Evolutionary conservation across 2,329 filamentous ascomycete genomes (phyloP).

Genomic region (Cordyceps javanica): DNA sequence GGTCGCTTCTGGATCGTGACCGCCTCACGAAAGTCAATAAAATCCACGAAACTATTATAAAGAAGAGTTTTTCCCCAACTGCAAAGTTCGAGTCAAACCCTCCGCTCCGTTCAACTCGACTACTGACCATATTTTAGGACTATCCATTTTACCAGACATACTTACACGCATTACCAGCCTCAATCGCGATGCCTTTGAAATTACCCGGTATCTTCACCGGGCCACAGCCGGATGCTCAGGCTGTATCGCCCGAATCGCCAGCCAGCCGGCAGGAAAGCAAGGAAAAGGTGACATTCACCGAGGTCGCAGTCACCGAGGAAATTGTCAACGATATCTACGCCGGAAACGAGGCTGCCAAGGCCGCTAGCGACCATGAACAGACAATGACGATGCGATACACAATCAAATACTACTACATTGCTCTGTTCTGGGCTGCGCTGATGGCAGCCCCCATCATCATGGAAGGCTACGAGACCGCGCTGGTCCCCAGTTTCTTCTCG

Average conservation of each 20-base stretch:
- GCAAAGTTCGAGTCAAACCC: background rate
- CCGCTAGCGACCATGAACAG: slow-evolving; percentile 14
- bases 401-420: slow-evolving; percentile 14
- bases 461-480: slow-evolving; percentile 26
- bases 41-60: background rate
- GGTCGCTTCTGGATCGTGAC: slow-evolving; percentile 3
- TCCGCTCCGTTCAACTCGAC: background rate
- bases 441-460: slow-evolving; percentile 28
- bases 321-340: slow-evolving; percentile 14
- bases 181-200: slow-evolving; percentile 1
- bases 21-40: background rate
- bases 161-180: background rate
- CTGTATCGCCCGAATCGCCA: background rate
- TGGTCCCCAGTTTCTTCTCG: slow-evolving; percentile 19
- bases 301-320: background rate
- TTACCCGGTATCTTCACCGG: background rate
- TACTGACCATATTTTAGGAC: background rate
- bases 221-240: background rate
- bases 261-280: background rate
- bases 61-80: background rate
- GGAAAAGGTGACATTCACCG: background rate
- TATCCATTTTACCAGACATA: background rate
- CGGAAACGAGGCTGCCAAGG: slow-evolving; percentile 13
- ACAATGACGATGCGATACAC: slow-evolving; percentile 15
- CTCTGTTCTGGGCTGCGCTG: slow-evolving; percentile 16